phyloP scores from a whole-genome alignment of 2,329 filamentous ascomycete genomes.

The Colletotrichum truncatum region DNA sequence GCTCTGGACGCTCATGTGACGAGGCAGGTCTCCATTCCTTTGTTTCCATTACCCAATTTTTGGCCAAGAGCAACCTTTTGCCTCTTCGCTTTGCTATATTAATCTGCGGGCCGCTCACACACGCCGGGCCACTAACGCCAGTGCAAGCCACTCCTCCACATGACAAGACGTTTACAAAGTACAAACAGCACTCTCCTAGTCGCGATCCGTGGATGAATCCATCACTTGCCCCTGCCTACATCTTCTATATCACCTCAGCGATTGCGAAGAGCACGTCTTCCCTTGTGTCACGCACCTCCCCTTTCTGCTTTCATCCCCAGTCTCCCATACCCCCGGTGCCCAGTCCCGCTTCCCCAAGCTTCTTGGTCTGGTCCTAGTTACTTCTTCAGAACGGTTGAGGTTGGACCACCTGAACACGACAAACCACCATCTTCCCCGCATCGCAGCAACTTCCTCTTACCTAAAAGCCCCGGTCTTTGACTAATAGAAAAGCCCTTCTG shows the following conservation, averaged over 20 bases:
- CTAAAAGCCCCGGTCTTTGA: conserved; percentile 54
- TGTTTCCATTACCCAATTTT: conserved; percentile 61
- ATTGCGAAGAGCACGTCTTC: conserved; percentile 32
- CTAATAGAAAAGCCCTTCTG: conserved; percentile 52
- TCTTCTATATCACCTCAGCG: conserved; percentile 28
- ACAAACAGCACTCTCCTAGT: conserved; percentile 10
- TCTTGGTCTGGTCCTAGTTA: conserved; percentile 33
- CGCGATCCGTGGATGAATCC: conserved; percentile 13
- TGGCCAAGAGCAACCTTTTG: conserved; percentile 31
- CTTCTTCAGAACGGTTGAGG: conserved; percentile 28
- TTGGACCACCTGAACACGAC: conserved; percentile 29
- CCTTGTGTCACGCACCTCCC: conserved; percentile 34
- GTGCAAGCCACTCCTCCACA: conserved; percentile 11
- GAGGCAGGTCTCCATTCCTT: conserved; percentile 48
- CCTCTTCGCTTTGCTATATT: conserved; percentile 28
- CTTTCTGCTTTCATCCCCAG: conserved; percentile 27
- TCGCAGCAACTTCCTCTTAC: conserved; percentile 52
- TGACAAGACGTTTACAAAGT: conserved; percentile 10
- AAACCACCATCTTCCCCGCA: conserved; percentile 49
- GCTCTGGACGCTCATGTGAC: conserved; percentile 43
- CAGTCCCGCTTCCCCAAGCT: conserved; percentile 1
- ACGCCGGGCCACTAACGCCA: conserved; percentile 6
- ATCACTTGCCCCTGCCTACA: conserved; percentile 8
- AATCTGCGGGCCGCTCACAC: conserved; percentile 32
- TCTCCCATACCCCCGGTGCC: background rate